A percentile compares a stretch with the other conserved stretches of the same genome.
phyloP scores from a whole-genome alignment of 371 early-diverging fungal genomes.

The Saksenaea oblongispora region DNA sequence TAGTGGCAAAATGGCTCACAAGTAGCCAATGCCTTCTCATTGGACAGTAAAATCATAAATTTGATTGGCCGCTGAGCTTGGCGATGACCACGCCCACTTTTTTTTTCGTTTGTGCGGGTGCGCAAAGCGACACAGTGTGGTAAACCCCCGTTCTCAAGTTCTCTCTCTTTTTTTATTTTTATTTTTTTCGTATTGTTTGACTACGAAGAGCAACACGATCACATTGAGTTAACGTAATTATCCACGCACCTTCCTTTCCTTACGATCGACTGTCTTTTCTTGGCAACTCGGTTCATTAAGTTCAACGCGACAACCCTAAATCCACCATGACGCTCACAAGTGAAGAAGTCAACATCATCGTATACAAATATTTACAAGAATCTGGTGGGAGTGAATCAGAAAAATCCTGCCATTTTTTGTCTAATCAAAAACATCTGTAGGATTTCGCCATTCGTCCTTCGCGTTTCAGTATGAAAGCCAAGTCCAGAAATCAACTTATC shows the following conservation, averaged over 20 bases:
- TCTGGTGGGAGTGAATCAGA: slow-evolving; percentile 65
- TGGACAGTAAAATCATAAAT: background rate
- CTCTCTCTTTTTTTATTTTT: background rate
- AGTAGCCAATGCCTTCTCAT: no score
- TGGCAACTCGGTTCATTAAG: background rate
- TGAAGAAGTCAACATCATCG: slow-evolving; percentile 94
- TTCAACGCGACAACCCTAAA: slow-evolving; percentile 2
- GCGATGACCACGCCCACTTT: no score
- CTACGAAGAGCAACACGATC: slow-evolving; percentile 2
- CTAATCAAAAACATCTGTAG: slow-evolving; percentile 38
- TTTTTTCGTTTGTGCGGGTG: background rate
- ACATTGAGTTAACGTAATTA: background rate
- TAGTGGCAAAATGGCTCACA: no score
- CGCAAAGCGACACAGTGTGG: background rate
- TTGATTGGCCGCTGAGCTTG: background rate
- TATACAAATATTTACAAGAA: slow-evolving; percentile 91
- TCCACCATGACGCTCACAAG: slow-evolving; percentile 73
- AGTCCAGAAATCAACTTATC: slow-evolving; percentile 67
- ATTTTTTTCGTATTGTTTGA: background rate
- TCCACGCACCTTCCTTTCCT: background rate
- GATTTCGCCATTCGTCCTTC: slow-evolving; percentile 90
- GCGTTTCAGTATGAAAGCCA: slow-evolving; percentile 90
- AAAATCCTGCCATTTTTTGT: background rate
- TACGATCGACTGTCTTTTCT: slow-evolving; percentile 1
- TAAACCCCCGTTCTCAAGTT: slow-evolving; percentile 3